Conservation (phyloP, 768 basidiomycete genomes). For the Russula abietina region DNA sequence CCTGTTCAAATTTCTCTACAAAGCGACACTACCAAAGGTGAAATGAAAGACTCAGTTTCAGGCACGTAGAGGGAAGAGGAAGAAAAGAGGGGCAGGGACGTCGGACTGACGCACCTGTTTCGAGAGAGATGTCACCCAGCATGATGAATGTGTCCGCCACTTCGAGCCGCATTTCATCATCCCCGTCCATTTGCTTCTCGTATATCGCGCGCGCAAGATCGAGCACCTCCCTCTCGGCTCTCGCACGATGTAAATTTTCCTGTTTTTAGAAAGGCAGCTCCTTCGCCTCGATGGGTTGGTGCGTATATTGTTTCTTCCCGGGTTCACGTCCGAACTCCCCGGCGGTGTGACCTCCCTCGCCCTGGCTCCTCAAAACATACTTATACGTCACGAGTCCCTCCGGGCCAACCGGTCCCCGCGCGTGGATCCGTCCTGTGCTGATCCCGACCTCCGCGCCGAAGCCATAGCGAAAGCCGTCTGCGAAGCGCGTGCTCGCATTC, state of each 20-base stretch:
- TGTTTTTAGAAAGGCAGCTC: conserved; percentile 42
- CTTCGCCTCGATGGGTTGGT: conserved; percentile 42
- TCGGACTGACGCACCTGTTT: conserved; percentile 73
- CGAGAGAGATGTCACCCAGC: conserved; percentile 93
- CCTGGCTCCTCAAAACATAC: conserved; percentile 81
- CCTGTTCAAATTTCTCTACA: conserved; percentile 93
- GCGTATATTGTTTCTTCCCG: conserved; percentile 70
- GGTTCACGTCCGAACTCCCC: conserved; percentile 73
- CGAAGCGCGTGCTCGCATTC: conserved; percentile 93
- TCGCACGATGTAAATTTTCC: not conserved
- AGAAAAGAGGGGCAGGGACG: not conserved
- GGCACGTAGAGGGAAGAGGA: not conserved
- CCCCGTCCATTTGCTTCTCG: conserved; percentile 54
- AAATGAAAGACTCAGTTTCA: not conserved
- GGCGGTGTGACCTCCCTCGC: conserved; percentile 71
- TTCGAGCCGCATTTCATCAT: conserved; percentile 65
- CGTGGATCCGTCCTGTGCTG: conserved; percentile 93
- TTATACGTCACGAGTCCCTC: conserved; percentile 95
- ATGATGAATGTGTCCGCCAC: conserved; percentile 87
- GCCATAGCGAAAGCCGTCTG: conserved; percentile 94
- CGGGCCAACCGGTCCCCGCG: conserved; percentile 91
- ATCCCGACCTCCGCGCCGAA: conserved; percentile 99
- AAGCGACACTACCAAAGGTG: not conserved
- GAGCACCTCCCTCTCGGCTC: conserved; percentile 43
- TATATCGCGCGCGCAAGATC: conserved; percentile 89